These are phyloP conservation scores for Mycena albidolilacea DNA, from an alignment of 768 basidiomycete genomes.

Conservation along the genomic window DNA sequence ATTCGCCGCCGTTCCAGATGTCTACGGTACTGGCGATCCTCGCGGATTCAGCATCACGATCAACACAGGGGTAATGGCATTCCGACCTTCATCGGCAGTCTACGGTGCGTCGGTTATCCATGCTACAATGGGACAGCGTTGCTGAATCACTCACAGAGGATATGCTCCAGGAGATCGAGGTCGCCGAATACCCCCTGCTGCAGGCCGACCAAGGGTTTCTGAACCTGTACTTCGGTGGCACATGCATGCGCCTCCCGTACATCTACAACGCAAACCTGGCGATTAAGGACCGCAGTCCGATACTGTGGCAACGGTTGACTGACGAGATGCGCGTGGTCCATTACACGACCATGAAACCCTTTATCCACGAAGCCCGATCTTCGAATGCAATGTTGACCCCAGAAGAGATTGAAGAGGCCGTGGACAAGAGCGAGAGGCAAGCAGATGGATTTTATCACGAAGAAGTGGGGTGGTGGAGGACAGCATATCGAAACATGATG, in stretches of 20 bases:
- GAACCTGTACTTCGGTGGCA: slow-evolving; percentile 53
- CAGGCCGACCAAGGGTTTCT: slow-evolving; percentile 63
- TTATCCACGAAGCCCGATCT: not conserved
- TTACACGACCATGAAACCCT: not conserved
- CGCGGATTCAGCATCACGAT: slow-evolving; percentile 48
- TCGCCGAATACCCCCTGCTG: slow-evolving; percentile 53
- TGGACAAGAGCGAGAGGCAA: not conserved
- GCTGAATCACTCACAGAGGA: slow-evolving; percentile 17
- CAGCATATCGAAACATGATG: no score
- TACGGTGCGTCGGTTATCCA: slow-evolving; percentile 30
- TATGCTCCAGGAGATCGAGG: slow-evolving; percentile 54
- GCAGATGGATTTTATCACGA: not conserved
- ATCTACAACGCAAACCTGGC: not conserved
- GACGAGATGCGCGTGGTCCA: not conserved
- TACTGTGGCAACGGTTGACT: not conserved
- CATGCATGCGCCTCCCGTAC: slow-evolving; percentile 44
- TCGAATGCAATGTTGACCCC: not conserved
- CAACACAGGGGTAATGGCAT: slow-evolving; percentile 54
- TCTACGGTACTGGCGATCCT: slow-evolving; percentile 38
- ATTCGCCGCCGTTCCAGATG: slow-evolving; percentile 53
- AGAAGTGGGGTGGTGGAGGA: not conserved
- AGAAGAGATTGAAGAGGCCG: no score
- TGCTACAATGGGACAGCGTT: not conserved
- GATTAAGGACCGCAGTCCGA: not conserved
- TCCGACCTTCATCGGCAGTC: slow-evolving; percentile 48